Conservation (phyloP, 768 basidiomycete species). For the Rhodotorula babjevae region DNA sequence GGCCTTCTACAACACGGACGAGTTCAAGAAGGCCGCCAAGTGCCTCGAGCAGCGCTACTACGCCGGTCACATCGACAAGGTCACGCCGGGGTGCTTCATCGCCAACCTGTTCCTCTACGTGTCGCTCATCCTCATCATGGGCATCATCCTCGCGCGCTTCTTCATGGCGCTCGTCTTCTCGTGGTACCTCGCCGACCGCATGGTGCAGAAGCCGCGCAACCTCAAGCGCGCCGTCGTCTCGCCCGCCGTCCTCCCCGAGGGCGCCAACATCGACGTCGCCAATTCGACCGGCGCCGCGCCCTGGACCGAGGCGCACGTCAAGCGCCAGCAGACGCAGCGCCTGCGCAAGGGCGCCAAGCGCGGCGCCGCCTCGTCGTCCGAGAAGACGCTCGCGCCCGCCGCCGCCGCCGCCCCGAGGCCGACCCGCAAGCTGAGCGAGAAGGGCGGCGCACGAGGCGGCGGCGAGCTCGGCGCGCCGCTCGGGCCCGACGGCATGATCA, state of each 20-base stretch:
- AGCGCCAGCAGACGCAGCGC: slow-evolving; percentile 47
- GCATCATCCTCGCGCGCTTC: slow-evolving; percentile 85
- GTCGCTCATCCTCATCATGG: slow-evolving; percentile 84
- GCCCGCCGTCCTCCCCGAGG: slow-evolving; percentile 92
- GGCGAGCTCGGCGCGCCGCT: slow-evolving; percentile 50
- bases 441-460: slow-evolving; percentile 49
- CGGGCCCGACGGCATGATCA: slow-evolving; percentile 65
- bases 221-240: slow-evolving; percentile 80
- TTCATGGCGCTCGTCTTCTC: slow-evolving; percentile 93
- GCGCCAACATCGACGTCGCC: slow-evolving; percentile 88
- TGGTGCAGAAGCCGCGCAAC: slow-evolving; percentile 72
- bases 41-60: slow-evolving; percentile 82
- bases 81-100: slow-evolving; percentile 87
- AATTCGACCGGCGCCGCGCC: slow-evolving; percentile 89
- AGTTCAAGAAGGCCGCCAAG: slow-evolving; percentile 63
- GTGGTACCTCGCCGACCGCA: slow-evolving; percentile 83
- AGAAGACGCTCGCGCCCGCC: slow-evolving; percentile 9
- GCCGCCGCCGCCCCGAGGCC: neutral
- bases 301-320: slow-evolving; percentile 62
- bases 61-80: slow-evolving; percentile 93
- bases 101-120: slow-evolving; percentile 82
- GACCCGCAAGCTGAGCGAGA: slow-evolving; percentile 40
- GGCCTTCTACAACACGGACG: slow-evolving; percentile 68
- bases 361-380: neutral
- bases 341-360: slow-evolving; percentile 10